phyloP scores from a whole-genome alignment of 495 filamentous ascomycete genomes.

The Pyrenula massariospora region DNA sequence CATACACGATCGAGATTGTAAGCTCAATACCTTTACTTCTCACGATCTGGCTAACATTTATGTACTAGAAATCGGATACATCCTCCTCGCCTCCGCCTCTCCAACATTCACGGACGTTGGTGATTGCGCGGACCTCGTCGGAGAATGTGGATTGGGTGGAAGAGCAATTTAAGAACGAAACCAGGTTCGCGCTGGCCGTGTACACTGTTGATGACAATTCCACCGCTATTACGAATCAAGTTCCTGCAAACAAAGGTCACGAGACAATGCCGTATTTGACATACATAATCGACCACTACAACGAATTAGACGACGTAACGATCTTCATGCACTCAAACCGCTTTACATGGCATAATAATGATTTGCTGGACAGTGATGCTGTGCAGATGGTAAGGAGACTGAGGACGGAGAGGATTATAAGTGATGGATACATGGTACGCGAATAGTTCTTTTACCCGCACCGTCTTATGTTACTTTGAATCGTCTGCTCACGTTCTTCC shows the following conservation, averaged over 20 bases:
- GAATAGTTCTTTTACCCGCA: too few species aligned
- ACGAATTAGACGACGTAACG: constrained; percentile 29
- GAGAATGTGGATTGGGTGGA: constrained; percentile 56
- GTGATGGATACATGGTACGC: constrained; percentile 25
- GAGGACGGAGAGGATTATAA: constrained; percentile 25
- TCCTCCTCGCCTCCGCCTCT: background rate
- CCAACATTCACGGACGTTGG: constrained; percentile 37
- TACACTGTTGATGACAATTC: constrained; percentile 50
- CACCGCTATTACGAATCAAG: constrained; percentile 17
- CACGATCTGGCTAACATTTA: background rate
- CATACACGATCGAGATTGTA: background rate
- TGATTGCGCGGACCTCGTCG: constrained; percentile 41
- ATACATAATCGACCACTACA: constrained; percentile 39
- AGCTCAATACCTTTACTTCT: background rate
- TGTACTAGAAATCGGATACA: background rate
- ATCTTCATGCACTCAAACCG: constrained; percentile 39
- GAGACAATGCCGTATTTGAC: constrained; percentile 37
- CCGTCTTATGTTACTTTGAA: too few species aligned
- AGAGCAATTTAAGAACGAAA: constrained; percentile 16
- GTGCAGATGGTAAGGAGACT: constrained; percentile 25
- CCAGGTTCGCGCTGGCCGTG: constrained; percentile 14
- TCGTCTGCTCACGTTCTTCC: too few species aligned
- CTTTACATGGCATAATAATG: constrained; percentile 30
- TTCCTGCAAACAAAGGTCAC: constrained; percentile 33
- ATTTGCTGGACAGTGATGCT: constrained; percentile 29